phyloP scores from a whole-genome alignment of 2,329 filamentous ascomycete species.

The Scytalidium sp. region DNA sequence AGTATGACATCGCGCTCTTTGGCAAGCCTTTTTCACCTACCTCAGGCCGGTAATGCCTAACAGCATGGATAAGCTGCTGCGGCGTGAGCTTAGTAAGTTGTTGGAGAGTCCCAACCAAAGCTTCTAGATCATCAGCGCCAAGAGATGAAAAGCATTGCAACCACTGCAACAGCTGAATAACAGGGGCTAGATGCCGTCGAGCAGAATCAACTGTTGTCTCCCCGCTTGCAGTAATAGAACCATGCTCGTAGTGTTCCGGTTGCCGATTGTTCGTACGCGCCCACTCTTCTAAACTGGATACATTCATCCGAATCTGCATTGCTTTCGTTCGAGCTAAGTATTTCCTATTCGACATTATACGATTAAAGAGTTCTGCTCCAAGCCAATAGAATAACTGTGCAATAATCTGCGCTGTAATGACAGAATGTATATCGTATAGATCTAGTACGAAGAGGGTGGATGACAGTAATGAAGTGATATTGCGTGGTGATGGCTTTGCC shows the following conservation, averaged over 20 bases:
- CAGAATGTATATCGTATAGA: constrained; percentile 97
- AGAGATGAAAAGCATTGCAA: constrained; percentile 96
- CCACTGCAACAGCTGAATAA: constrained; percentile 95
- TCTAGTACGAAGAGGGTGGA: constrained; percentile 97
- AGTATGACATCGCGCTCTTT: constrained; percentile 84
- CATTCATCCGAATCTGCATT: constrained; percentile 99
- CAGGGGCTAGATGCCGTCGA: constrained; percentile 78
- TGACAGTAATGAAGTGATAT: constrained; percentile 91
- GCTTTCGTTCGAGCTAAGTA: constrained; percentile 95
- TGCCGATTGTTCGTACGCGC: constrained; percentile 88
- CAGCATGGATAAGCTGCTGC: constrained; percentile 86
- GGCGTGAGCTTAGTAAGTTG: constrained; percentile 83
- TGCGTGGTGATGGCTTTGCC: constrained; percentile 88
- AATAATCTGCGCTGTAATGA: constrained; percentile 88
- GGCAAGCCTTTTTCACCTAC: constrained; percentile 91
- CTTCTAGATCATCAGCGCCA: constrained; percentile 79
- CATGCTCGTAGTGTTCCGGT: constrained; percentile 92
- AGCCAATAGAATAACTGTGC: constrained; percentile 96
- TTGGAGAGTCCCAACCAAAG: constrained; percentile 81
- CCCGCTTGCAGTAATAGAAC: constrained; percentile 79
- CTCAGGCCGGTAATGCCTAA: constrained; percentile 89
- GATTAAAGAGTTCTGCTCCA: constrained; percentile 93
- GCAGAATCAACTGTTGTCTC: constrained; percentile 85
- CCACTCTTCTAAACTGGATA: constrained; percentile 95
- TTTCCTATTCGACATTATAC: constrained; percentile 93